These are phyloP conservation scores for Aspergillus carbonarius DNA, from an alignment of 2,329 filamentous ascomycete genomes.

Conservation along the genomic window DNA sequence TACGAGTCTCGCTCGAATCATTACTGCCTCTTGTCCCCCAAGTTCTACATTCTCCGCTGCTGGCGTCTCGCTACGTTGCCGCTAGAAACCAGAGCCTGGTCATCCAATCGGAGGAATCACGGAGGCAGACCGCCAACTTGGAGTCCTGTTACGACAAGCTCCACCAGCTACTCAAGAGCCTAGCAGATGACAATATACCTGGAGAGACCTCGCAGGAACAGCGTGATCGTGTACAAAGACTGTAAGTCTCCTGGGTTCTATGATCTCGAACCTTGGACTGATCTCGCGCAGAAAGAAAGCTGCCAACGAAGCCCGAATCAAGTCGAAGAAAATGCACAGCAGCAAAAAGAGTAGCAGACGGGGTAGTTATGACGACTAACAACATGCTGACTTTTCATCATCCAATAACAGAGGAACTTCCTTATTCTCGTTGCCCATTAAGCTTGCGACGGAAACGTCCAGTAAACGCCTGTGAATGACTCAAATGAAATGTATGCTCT, in stretches of 20 bases:
- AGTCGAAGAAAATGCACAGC: slow-evolving; percentile 60
- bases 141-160: slow-evolving; percentile 60
- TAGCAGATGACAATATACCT: slow-evolving; percentile 53
- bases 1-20: slow-evolving; percentile 54
- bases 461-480: slow-evolving; percentile 26
- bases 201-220: slow-evolving; percentile 62
- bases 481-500: slow-evolving; percentile 12
- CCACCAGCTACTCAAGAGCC: slow-evolving; percentile 53
- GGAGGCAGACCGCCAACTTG: slow-evolving; percentile 61
- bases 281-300: slow-evolving; percentile 50
- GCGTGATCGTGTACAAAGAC: slow-evolving; percentile 52
- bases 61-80: slow-evolving; percentile 56
- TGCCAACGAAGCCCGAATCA: slow-evolving; percentile 58
- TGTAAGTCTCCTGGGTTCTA: slow-evolving; percentile 42
- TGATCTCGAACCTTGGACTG: background rate
- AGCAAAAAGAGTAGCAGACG: slow-evolving; percentile 60
- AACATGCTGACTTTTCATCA: slow-evolving; percentile 22
- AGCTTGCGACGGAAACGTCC: slow-evolving; percentile 11
- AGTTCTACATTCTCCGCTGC: slow-evolving; percentile 53
- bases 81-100: slow-evolving; percentile 54
- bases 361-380: slow-evolving; percentile 41
- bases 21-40: slow-evolving; percentile 56
- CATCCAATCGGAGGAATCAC: slow-evolving; percentile 63
- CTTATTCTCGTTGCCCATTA: slow-evolving; percentile 1
- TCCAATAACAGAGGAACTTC: slow-evolving; percentile 8